Evolutionary conservation across 2,329 filamentous ascomycete genomes (phyloP).

Genomic region (Hymenoscyphus fraxineus): DNA sequence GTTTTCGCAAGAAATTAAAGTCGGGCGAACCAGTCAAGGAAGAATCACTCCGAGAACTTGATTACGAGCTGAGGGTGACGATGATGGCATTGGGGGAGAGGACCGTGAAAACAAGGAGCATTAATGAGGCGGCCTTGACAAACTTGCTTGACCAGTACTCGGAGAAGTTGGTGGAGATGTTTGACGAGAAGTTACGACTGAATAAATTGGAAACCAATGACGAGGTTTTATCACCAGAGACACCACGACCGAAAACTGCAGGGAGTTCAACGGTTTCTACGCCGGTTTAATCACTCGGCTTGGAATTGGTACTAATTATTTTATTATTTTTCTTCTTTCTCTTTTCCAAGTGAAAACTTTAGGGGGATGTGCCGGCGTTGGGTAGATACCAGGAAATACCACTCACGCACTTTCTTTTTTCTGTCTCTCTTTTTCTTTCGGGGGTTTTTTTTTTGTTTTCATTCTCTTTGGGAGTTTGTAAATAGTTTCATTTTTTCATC

Average conservation of each 20-base stretch:
- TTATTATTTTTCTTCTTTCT: not conserved
- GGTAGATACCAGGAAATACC: constrained; percentile 2
- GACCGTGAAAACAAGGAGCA: constrained; percentile 39
- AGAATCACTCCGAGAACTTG: constrained; percentile 58
- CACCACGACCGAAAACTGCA: constrained; percentile 26
- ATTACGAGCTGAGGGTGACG: constrained; percentile 61
- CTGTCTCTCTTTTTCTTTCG: not conserved
- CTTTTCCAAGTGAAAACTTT: not conserved
- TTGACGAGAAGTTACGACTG: constrained; percentile 67
- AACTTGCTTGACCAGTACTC: constrained; percentile 73
- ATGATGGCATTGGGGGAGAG: constrained; percentile 50
- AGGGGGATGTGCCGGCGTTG: not conserved
- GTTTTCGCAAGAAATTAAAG: constrained; percentile 60
- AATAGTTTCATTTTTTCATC: no score
- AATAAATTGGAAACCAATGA: constrained; percentile 29
- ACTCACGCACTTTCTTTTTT: not conserved
- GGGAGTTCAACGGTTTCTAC: constrained; percentile 14
- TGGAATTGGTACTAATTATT: not conserved
- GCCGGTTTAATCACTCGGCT: not conserved
- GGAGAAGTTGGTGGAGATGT: constrained; percentile 64
- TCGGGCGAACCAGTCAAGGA: constrained; percentile 53
- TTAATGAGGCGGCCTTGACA: constrained; percentile 56
- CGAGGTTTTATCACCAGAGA: constrained; percentile 5
- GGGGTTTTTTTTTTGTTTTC: not conserved
- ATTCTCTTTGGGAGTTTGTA: not conserved